Evolutionary conservation across 139 green algal genomes (phyloP).

Genomic region (Picocystis salinarum): DNA sequence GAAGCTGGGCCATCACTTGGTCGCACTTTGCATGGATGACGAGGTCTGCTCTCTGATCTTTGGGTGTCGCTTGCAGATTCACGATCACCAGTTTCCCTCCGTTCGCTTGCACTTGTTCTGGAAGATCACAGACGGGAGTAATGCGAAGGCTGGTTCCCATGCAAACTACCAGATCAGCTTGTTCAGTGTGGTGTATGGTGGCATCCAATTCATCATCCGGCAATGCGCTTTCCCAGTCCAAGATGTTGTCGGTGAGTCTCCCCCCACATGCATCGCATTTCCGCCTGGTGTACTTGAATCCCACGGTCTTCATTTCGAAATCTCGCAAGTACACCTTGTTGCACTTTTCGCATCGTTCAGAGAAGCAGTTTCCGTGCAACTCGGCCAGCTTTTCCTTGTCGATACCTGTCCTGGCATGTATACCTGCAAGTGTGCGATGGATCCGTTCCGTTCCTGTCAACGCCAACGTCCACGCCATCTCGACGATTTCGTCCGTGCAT

Average conservation of each 20-base stretch:
- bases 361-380: slow-evolving; percentile 93
- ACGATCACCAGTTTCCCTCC: slow-evolving; percentile 66
- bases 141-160: slow-evolving; percentile 85
- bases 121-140: slow-evolving; percentile 59
- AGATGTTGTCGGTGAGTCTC: slow-evolving; percentile 43
- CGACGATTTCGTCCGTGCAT: too few relatives aligned
- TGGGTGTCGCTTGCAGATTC: slow-evolving; percentile 47
- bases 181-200: background rate
- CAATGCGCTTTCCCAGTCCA: slow-evolving; percentile 76
- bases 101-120: slow-evolving; percentile 13
- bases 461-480: too few relatives aligned
- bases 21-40: slow-evolving; percentile 10
- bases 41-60: slow-evolving; percentile 12
- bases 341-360: slow-evolving; percentile 62
- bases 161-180: slow-evolving; percentile 46
- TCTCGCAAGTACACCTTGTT: slow-evolving; percentile 55
- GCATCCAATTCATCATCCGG: slow-evolving; percentile 52
- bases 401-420: background rate
- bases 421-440: too few relatives aligned
- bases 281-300: slow-evolving; percentile 65
- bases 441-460: too few relatives aligned
- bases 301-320: slow-evolving; percentile 83
- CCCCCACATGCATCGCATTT: slow-evolving; percentile 42
- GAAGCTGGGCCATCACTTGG: slow-evolving; percentile 21
- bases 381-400: slow-evolving; percentile 26